Conservation (phyloP, 164 flowering plant genomes). For the Magnolia kwangsiensis region DNA sequence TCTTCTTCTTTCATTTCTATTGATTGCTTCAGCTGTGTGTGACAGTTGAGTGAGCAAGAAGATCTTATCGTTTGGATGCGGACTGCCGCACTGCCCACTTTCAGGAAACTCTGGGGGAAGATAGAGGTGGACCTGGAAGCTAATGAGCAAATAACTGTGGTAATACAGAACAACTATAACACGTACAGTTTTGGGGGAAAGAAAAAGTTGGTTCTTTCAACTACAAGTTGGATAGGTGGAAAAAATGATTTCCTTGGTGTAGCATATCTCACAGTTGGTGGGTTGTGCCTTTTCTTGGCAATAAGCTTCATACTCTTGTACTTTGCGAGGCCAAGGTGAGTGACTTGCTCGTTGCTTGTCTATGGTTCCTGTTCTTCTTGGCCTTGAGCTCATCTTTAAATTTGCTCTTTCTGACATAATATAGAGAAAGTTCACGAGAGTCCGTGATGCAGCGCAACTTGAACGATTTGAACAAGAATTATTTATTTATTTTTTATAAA, state of each 20-base stretch:
- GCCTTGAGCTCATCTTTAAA: not conserved
- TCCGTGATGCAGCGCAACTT: no score
- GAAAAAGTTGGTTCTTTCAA: constrained; percentile 37
- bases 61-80: constrained; percentile 95
- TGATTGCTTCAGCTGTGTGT: constrained; percentile 3
- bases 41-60: constrained; percentile 83
- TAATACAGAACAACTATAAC: constrained; percentile 72
- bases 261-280: constrained; percentile 76
- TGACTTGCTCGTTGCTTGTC: not conserved
- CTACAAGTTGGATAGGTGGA: constrained; percentile 51
- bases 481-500: no score
- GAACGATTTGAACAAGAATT: no score
- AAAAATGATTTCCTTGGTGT: constrained; percentile 74
- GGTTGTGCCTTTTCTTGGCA: constrained; percentile 60
- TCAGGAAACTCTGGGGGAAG: constrained; percentile 82
- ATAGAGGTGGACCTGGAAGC: constrained; percentile 67
- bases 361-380: not conserved
- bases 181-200: constrained; percentile 74
- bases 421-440: no score
- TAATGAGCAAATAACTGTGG: constrained; percentile 40
- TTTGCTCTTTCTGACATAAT: not conserved
- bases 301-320: constrained; percentile 53
- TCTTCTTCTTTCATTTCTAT: not conserved
- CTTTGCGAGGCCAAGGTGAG: constrained; percentile 75
- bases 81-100: constrained; percentile 87